Evolutionary conservation across 129 eudicot genomes (phyloP).

Genomic region (Tagetes erecta): DNA sequence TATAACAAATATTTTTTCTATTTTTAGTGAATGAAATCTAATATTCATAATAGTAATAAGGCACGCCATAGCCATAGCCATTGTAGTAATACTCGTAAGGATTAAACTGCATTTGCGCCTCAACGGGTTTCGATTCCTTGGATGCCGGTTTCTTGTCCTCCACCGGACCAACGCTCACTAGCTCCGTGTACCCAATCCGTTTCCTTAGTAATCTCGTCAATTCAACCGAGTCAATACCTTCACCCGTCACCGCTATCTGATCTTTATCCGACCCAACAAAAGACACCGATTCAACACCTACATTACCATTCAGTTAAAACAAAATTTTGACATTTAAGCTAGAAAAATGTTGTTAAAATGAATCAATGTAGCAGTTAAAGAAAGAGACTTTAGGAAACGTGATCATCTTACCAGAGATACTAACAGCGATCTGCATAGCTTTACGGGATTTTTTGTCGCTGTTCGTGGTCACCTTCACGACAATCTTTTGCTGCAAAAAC

Average conservation of each 20-base stretch:
- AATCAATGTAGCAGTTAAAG: no score
- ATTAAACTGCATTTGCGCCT: background rate
- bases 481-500: no score
- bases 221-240: no score
- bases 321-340: no score
- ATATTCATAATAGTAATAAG: slow-evolving; percentile 2
- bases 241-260: no score
- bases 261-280: no score
- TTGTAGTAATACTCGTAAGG: slow-evolving; percentile 20
- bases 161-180: slow-evolving; percentile 33
- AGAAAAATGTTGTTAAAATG: no score
- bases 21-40: background rate
- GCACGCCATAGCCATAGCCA: background rate
- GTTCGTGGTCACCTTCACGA: no score
- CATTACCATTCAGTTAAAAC: no score
- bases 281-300: no score
- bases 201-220: no score
- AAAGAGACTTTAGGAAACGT: background rate
- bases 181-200: slow-evolving; percentile 10
- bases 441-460: no score
- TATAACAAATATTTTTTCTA: background rate
- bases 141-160: slow-evolving; percentile 25
- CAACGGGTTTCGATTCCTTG: background rate
- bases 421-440: slow-evolving; percentile 28
- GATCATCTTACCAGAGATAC: slow-evolving; percentile 21